phyloP scores from a whole-genome alignment of 306 rosid species.

The Quercus rubra region DNA sequence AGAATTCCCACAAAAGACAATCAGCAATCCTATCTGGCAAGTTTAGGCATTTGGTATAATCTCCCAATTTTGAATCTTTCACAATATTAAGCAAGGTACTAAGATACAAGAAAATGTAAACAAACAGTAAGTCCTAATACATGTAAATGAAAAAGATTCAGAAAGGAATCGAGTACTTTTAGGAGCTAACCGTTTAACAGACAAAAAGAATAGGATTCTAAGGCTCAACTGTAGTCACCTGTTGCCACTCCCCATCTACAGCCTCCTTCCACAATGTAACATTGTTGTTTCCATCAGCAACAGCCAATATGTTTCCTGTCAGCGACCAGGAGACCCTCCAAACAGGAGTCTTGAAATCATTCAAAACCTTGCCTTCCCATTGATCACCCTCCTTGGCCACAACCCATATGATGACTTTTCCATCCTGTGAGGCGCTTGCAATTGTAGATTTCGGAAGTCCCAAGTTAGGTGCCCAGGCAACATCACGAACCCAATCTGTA shows the following conservation, averaged over 20 bases:
- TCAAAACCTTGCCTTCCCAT: constrained; percentile 78
- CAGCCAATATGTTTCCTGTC: constrained; percentile 84
- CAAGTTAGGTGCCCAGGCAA: constrained; percentile 91
- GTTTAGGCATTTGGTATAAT: not conserved
- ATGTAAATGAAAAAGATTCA: not conserved
- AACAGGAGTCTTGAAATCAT: constrained; percentile 75
- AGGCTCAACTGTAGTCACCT: constrained; percentile 74
- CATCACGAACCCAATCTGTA: constrained; percentile 82
- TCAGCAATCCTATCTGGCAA: not conserved
- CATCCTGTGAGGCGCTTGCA: constrained; percentile 83
- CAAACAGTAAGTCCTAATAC: not conserved
- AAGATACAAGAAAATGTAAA: not conserved
- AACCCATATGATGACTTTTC: constrained; percentile 77
- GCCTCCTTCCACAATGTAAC: constrained; percentile 88
- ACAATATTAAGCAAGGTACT: not conserved
- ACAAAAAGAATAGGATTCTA: constrained; percentile 34
- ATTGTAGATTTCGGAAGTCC: constrained; percentile 85
- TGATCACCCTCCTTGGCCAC: constrained; percentile 83
- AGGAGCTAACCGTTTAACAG: not conserved
- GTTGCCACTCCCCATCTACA: constrained; percentile 88
- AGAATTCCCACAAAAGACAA: not conserved
- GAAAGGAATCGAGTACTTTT: not conserved
- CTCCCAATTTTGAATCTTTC: not conserved
- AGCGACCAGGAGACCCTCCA: constrained; percentile 91
- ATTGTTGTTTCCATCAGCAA: constrained; percentile 77